Base-by-base conservation (phyloP, 441 rosid genomes). In the Francoa sonchifolia region DNA sequence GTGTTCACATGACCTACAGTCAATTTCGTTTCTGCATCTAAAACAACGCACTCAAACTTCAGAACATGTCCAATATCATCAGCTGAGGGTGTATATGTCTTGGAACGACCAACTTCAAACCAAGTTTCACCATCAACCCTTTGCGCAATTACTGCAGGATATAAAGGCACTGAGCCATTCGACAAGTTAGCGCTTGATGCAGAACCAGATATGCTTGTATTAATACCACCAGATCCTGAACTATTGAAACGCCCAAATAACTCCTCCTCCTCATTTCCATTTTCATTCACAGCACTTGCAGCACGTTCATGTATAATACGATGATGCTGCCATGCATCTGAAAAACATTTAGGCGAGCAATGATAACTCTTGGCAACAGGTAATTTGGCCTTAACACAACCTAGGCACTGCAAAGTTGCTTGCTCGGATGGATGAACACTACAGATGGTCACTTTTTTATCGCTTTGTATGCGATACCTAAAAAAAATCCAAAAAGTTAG, bases 291-390 rank as follows among this genome's bases (percentile, higher is more conserved):
- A 52, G 83, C 70, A 72, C 71, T 83, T 25, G 86, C 82, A 41
- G 99, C 99, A 54, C 95, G 89, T 29, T 92, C 97, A 60, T 92
- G 99, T 43, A 92, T 59, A 54, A 69, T 79, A 39, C 86, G 92
- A 55, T 92, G 99, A 69, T 87, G 97, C 64, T 84, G 92, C 99
- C 99, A 92, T 27, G 97, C 94, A 68, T 92, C 94, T 0, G 92
- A 75, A 62, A 87, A 92, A 64, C 99, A 92, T 63, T 76, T 83
- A 0, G 99, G 72, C 5, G 95, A 72, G 55, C 99, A 92, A 52
- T 92, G 99, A 46, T 92, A 92, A 64, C 99, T 87, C 55, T 81
- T 92, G 13, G 82, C 51, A 21, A 82, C 74, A 23, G 94, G 93
- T 33, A 79, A 31, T 54, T 76, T 88, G 36, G 94, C 94, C 66